Evolutionary conservation across 2,329 filamentous ascomycete species (phyloP), one percentile per base, ranked within the genome.

Genomic region (Zymoseptoria pseudotritici): DNA sequence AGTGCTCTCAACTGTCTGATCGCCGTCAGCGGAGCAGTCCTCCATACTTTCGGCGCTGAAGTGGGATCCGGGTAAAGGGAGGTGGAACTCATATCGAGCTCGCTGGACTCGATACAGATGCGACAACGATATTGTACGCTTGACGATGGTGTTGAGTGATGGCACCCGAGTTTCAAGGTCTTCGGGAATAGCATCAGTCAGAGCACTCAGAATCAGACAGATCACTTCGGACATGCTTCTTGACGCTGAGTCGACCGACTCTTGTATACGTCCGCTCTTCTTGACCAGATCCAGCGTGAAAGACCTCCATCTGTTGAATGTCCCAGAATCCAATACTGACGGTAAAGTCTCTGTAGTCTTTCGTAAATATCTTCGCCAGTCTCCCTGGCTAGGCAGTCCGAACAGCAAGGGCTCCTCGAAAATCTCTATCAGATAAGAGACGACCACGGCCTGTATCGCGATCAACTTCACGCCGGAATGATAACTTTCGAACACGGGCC

Each of bases 221-320:
- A 72, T 67, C 51, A 63, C 65, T 50, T 69, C 67, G 9, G 67
- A 64, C 53, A 73, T 61, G 9, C 59, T 62, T 21, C 51, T 60
- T 21, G 66, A 60, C 13, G 65, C 64, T 10, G 62, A 64, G 1
- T 69, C 64, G 1, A 66, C 58, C 7, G 63, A 61, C 11, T 60
- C 54, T 26, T 66, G 61, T 53, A 68, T 65, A 24, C 59, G 59
- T 6, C 66, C 64, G 46, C 83, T 82, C 66, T 82, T 83, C 57
- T 79, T 79, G 55, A 88, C 72, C 51, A 86, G 77, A 24, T 82
- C 78, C 50, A 88, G 77, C 1, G 86, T 88, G n/a, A 79, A 77
- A 5, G 85, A 83, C 49, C 86, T 83, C 86, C 86, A 88, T 68
- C 85, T 82, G 69, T 87, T 87, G 62, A 86, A 78, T 29, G 80